A percentile compares a stretch with the other conserved stretches of the same genome.
Conservation (phyloP, 2,329 filamentous ascomycete species). For the Colletotrichum caudatum region DNA sequence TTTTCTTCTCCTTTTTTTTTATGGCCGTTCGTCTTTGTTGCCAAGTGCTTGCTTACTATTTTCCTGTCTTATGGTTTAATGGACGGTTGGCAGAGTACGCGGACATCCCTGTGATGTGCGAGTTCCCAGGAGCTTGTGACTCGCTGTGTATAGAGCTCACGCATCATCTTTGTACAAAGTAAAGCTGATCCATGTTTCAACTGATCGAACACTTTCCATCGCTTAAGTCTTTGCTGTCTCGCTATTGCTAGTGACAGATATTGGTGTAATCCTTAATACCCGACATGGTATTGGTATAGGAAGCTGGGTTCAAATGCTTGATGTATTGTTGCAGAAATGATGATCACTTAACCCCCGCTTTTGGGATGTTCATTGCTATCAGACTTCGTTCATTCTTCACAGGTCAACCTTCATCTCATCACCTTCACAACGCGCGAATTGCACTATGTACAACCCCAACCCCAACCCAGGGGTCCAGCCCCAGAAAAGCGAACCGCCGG, state of each 20-base stretch:
- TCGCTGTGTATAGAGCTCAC: constrained; percentile 36
- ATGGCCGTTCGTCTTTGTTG: constrained; percentile 25
- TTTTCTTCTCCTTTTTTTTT: not conserved
- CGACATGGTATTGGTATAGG: too few species aligned
- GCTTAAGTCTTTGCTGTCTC: not conserved
- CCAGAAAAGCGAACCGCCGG: not conserved
- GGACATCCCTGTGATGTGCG: constrained; percentile 4
- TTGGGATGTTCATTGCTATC: constrained; percentile 12
- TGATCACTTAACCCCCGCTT: not conserved
- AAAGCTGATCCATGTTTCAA: constrained; percentile 26
- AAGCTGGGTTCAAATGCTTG: too few species aligned
- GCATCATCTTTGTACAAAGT: constrained; percentile 29
- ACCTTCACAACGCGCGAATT: not conserved
- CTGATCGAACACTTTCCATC: constrained; percentile 7
- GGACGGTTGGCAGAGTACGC: constrained; percentile 25
- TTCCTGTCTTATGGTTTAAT: constrained; percentile 26
- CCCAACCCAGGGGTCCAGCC: not conserved
- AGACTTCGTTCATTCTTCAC: not conserved
- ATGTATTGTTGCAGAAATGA: not conserved
- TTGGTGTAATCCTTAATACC: too few species aligned
- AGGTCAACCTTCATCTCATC: constrained; percentile 26
- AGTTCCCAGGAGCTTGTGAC: not conserved
- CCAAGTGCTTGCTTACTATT: constrained; percentile 1
- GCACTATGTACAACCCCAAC: not conserved
- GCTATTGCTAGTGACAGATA: not conserved